Base-by-base conservation (phyloP, 306 rosid genomes). In the Lathyrus oleraceus region DNA sequence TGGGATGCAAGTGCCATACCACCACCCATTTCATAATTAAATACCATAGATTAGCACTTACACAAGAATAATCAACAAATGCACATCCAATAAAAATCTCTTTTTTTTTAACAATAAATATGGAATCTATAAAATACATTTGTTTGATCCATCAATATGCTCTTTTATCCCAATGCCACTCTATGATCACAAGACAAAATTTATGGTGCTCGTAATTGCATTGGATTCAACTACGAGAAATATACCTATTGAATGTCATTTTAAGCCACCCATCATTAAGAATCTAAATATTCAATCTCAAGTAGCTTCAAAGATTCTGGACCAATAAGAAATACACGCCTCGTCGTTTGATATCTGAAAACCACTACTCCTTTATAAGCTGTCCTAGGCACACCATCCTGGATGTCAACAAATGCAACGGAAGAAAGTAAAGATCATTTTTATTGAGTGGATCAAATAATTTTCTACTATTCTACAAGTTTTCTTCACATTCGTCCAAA, bases 341-440 rank as follows among this genome's bases (percentile, higher is more conserved):
- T 82, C 17, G 83, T 52, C 43, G 80, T 77, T 70, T 84, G 84
- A 83, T 84, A 77, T 66, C 97, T 86, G 86, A 94, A 90, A 85
- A 87, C 94, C 9, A 94, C 97, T 61, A 94, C 84, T 63, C 97
- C 96, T 83, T 88, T 94, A 69, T 90, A 90, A 13, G 98, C 91
- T 15, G 98, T 79, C 84, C 98, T 87, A 32, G 98, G 98, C 71
- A 94, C 79, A 61, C 97, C 97, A 77, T 94, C 98, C 98, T 94
- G 82, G 39, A 76, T 81, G 70, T 61, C 0, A 70, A 69, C 56
- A 45, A 60, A 78, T 20, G 19, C 65, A 78, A 15, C 30, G 28
- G 43, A 61, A 48, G 61, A 48, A 65, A 69, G 20, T 28, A 43
- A 39, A 10, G 17, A 8, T 19, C 5, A n/a, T 19, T 36, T 61